phyloP scores from a whole-genome alignment of 441 rosid genomes.

The Pelargonium fulgidum region DNA sequence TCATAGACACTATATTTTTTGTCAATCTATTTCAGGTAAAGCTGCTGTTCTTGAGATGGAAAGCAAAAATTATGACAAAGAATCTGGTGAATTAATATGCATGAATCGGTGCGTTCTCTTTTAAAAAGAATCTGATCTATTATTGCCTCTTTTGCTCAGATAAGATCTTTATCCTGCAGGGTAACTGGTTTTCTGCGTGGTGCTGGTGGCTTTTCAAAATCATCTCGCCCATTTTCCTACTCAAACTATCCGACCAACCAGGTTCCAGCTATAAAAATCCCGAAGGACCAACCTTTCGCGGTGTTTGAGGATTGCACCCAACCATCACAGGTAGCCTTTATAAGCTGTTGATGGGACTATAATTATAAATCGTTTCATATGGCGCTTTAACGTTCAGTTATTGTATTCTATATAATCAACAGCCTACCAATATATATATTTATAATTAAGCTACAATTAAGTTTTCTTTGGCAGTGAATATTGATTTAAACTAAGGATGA shows the following conservation, averaged over 20 bases:
- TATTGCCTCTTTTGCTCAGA: conserved; percentile 10
- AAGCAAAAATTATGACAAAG: conserved; percentile 63
- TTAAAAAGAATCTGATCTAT: conserved; percentile 13
- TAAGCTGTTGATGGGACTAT: conserved; percentile 21
- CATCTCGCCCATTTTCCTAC: conserved; percentile 64
- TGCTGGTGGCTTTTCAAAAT: conserved; percentile 85
- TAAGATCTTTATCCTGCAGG: conserved; percentile 39
- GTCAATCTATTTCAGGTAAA: conserved; percentile 48
- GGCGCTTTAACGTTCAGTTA: neutral
- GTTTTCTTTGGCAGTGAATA: neutral
- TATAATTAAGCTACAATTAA: neutral
- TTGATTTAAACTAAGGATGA: neutral
- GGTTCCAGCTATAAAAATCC: conserved; percentile 52
- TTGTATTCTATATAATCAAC: neutral
- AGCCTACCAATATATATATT: neutral
- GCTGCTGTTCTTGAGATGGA: conserved; percentile 81
- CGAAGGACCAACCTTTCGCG: conserved; percentile 49
- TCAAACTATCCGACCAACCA: conserved; percentile 57
- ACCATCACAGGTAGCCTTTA: conserved; percentile 65
- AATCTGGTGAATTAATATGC: conserved; percentile 64
- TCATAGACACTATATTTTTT: conserved; percentile 16
- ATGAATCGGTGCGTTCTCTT: conserved; percentile 56
- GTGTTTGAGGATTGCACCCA: conserved; percentile 61
- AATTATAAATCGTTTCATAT: too few relatives aligned
- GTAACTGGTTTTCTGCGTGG: conserved; percentile 55